Conservation (phyloP, 1,139 yeast genomes). For the Candida sojae region DNA sequence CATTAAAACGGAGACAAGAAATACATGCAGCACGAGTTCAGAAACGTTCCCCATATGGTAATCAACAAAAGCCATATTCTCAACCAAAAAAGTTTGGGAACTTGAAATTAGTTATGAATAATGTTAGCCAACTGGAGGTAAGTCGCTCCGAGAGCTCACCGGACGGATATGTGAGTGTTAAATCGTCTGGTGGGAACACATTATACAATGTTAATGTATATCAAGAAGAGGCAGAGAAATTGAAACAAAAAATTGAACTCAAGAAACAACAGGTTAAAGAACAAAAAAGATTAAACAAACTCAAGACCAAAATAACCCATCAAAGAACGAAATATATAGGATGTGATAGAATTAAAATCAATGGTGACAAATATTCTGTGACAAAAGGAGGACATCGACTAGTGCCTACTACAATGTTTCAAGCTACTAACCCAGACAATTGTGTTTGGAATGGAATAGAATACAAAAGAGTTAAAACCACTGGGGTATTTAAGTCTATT, state of each 20-base stretch:
- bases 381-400: constrained; percentile 33
- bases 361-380: constrained; percentile 37
- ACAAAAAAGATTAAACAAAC: constrained; percentile 11
- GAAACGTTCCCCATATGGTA: constrained; percentile 1
- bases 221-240: constrained; percentile 29
- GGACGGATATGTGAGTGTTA: constrained; percentile 13
- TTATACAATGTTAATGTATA: constrained; percentile 36
- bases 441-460: constrained; percentile 32
- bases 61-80: not conserved
- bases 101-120: constrained; percentile 9
- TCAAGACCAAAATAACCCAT: constrained; percentile 21
- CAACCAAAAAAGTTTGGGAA: constrained; percentile 4
- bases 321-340: constrained; percentile 30
- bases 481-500: constrained; percentile 27
- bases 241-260: constrained; percentile 2
- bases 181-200: constrained; percentile 36
- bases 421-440: constrained; percentile 15
- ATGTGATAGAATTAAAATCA: constrained; percentile 39
- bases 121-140: not conserved
- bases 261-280: constrained; percentile 19
- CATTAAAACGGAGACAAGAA: constrained; percentile 8
- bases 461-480: constrained; percentile 20
- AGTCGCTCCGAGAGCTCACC: not conserved
- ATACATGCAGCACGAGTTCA: constrained; percentile 6
- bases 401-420: constrained; percentile 26